Evolutionary conservation across 768 basidiomycete species (phyloP), one percentile per base, ranked within the genome.

Genomic region (Cystoderma amianthinum): DNA sequence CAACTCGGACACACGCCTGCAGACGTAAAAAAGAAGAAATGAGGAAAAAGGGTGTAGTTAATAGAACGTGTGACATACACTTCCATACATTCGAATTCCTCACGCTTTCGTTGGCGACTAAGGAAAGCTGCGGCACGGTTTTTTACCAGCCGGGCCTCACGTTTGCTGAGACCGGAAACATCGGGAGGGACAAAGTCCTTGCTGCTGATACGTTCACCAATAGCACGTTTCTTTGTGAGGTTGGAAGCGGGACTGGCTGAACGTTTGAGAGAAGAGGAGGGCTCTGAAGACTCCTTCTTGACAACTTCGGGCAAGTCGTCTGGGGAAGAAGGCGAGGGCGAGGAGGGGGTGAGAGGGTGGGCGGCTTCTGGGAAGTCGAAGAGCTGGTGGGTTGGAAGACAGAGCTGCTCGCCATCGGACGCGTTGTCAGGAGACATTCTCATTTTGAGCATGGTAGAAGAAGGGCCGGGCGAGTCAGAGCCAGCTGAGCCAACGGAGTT

Each of bases 81-180:
- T 71, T 92, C 90, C 86, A 93, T 91, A 54, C 58, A 69, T 64
- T 93, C 90, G 54, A 90, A 93, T 65, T 92, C 89, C 64, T 93
- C 90, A 42, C 90, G 79, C 63, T 93, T 93, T 53, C 90, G 74
- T 61, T 93, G 90, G 58, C 90, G 73, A 63, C 82, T 85, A 56
- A 93, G 82, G 68, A 93, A 93, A 44, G 90, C 90, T 9, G 90
- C 90, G 10, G 90, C 90, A 43, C 90, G 76, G 65, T 93, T 93
- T 72, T 93, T 93, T 43, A 93, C 85, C 6, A 93, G 74, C 39
- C 90, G 80, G 45, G 90, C 90, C 64, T 93, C 90, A 38, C 90
- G 86, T 62, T 93, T 93, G 71, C 74, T 81, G 44, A 93, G 74
- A 38, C 91, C 91, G 44, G 80, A 76, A 44, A 92, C 89, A 57